Conservation (phyloP, 768 basidiomycete species). For the Crucibulum laeve region DNA sequence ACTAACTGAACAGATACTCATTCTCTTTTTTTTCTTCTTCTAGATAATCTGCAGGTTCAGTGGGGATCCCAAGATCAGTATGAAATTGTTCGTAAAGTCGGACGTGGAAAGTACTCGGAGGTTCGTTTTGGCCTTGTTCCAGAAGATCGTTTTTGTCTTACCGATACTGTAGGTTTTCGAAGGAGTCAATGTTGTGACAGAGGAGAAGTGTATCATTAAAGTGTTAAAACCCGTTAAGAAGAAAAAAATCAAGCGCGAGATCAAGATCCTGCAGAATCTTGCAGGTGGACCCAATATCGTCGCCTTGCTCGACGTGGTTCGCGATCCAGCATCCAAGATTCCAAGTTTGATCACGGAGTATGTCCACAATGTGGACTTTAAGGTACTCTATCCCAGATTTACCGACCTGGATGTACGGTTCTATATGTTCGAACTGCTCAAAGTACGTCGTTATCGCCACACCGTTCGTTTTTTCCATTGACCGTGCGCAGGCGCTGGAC, state of each 20-base stretch:
- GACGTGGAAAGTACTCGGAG: slow-evolving; percentile 94
- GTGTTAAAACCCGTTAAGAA: slow-evolving; percentile 99
- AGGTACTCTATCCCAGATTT: slow-evolving; percentile 92
- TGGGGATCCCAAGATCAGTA: slow-evolving; percentile 98
- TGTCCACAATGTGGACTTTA: slow-evolving; percentile 97
- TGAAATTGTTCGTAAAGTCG: slow-evolving; percentile 95
- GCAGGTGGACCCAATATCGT: slow-evolving; percentile 96
- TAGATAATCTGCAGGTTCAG: slow-evolving; percentile 95
- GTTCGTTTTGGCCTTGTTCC: slow-evolving; percentile 31
- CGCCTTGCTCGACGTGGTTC: slow-evolving; percentile 89
- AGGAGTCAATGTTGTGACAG: slow-evolving; percentile 85
- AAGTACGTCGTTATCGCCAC: slow-evolving; percentile 40
- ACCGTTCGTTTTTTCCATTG: slow-evolving; percentile 10
- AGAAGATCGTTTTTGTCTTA: slow-evolving; percentile 8
- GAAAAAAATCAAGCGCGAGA: slow-evolving; percentile 99
- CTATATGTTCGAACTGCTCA: slow-evolving; percentile 96
- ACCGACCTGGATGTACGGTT: slow-evolving; percentile 93
- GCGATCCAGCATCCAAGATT: slow-evolving; percentile 94
- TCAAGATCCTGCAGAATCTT: slow-evolving; percentile 95
- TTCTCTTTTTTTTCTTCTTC: slow-evolving; percentile 17
- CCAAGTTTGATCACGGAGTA: slow-evolving; percentile 97
- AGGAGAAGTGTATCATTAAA: slow-evolving; percentile 97
- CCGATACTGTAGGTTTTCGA: slow-evolving; percentile 69
- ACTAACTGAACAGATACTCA: slow-evolving; percentile 11
- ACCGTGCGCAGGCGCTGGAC: slow-evolving; percentile 70